Conservation (phyloP, 495 filamentous ascomycete genomes). For the Xylaria nigripes region DNA sequence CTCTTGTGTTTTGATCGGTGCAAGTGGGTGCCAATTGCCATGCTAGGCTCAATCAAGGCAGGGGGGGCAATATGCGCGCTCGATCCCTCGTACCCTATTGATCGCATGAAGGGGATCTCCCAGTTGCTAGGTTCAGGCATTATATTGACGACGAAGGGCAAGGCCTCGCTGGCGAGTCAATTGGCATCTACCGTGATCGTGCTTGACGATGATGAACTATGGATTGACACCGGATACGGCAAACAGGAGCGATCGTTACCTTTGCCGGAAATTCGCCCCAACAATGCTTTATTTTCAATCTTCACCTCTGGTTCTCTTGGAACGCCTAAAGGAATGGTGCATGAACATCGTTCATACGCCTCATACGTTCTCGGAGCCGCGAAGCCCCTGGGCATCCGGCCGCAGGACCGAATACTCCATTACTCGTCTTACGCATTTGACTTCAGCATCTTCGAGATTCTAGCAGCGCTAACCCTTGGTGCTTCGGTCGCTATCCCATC, state of each 20-base stretch:
- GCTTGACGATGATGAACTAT: no score
- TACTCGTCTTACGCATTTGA: constrained; percentile 57
- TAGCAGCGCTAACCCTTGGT: constrained; percentile 44
- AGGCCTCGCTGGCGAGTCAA: no score
- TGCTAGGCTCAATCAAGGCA: background rate
- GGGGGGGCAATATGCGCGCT: background rate
- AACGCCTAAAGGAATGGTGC: constrained; percentile 39
- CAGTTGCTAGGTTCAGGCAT: no score
- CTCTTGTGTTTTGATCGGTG: background rate
- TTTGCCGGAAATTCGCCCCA: constrained; percentile 3
- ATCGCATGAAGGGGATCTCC: background rate
- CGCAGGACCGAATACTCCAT: constrained; percentile 41
- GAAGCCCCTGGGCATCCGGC: constrained; percentile 28
- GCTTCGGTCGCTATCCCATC: constrained; percentile 28
- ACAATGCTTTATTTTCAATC: constrained; percentile 38
- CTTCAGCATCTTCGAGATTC: constrained; percentile 44
- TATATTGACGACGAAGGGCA: no score
- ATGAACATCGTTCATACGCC: constrained; percentile 34
- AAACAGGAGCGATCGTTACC: no score
- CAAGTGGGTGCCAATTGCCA: background rate
- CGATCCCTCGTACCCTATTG: background rate
- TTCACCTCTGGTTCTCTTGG: constrained; percentile 58
- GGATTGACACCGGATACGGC: no score
- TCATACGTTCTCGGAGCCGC: constrained; percentile 31
- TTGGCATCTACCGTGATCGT: no score